Base-by-base conservation (phyloP, 2,329 filamentous ascomycete species). In the Clarireedia paspali region DNA sequence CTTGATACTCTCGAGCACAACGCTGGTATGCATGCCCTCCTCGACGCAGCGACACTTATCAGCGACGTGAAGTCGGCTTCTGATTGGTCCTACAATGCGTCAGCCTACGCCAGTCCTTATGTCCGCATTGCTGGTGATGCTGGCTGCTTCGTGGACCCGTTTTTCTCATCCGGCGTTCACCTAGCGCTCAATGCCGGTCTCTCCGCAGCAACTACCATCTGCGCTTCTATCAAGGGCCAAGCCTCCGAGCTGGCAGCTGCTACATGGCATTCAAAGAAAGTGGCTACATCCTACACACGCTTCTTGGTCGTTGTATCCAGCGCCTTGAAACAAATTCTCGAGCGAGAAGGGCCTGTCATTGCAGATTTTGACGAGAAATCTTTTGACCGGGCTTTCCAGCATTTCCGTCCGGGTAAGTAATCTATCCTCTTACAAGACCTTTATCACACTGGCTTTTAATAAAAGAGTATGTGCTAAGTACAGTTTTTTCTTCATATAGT, bases 61-160 rank as follows among this genome's bases (percentile, higher is more conserved):
- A 26, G 7, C 9, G 48, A 50, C 6, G 14, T 40, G 6, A 40
- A 40, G 6, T 40, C 34, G 1, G 48, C 38, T 7, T 50, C 23
- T 5, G 38, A 50, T 9, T 50, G 24, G 66, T 78, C 75, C 1
- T 77, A 78, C 61, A 73, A 66, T 44, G 71, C 77, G 3, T 68
- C 71, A 0, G 55, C 63, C 0, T 79, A 79, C 58, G 71, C 73
- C 0, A 52, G 64, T n/a, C 69, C 71, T 0, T 53, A 73, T 53
- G 40, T 64, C 6, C 68, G 70, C n/a, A 63, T 72, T 26, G 64
- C 60, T 6, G 71, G 71, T 2, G 70, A 73, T 57, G 71, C 71
- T 0, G 71, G 69, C 2, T 71, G 68, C 56, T 73, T 72, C 58
- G 71, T 73, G 52, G 71, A 73, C 56, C 71, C 70, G 0, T 68